Evolutionary conservation across 169 alveolate genomes (phyloP), one percentile per base, ranked within the genome.

Genomic region (Plasmodium chabaudi): DNA sequence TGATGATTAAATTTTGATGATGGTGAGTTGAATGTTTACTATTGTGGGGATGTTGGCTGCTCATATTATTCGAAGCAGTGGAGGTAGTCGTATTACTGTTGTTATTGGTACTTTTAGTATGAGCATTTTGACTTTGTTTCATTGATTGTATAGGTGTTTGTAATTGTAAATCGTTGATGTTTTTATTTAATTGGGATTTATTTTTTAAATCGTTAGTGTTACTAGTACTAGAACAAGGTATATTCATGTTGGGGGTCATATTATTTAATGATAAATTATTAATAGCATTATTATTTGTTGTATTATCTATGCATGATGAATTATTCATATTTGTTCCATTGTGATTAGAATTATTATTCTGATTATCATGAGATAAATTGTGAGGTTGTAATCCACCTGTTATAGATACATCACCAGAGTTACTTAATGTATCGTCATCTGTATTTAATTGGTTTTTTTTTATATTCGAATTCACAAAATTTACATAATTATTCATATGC

Each of bases 401-500:
- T 15, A 82, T 82, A 34, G 79, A 67, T 9, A 82, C 72, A 1
- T 82, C 90, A 0, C 90, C 90, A 13, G 86, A 82, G 46, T 82
- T 82, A 42, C 90, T 82, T 49, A 82, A 56, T 46, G 67, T 49
- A 42, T 82, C 90, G 9, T 82, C 90, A 34, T 82, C 90, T 34
- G 71, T 10, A 39, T 82, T 82, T 21, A 67, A 51, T 25, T 82
- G 90, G 19, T 61, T 82, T 47, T 82, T 82, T 53, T 82, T 82
- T 44, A 82, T 70, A 68, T 68, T 68, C 1, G 27, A 71, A 61
- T 69, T 82, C 72, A 82, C 56, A 70, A 56, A 82, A 68, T 82
- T 82, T 23, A 65, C 77, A 72, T 56, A 82, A 25, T 82, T 82
- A 51, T 77, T 77, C 90, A 82, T 82, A 49, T 82, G 75, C 65